These are phyloP conservation scores for Camelina neglecta DNA, from an alignment of 345 rosid genomes.

Conservation along the genomic window DNA sequence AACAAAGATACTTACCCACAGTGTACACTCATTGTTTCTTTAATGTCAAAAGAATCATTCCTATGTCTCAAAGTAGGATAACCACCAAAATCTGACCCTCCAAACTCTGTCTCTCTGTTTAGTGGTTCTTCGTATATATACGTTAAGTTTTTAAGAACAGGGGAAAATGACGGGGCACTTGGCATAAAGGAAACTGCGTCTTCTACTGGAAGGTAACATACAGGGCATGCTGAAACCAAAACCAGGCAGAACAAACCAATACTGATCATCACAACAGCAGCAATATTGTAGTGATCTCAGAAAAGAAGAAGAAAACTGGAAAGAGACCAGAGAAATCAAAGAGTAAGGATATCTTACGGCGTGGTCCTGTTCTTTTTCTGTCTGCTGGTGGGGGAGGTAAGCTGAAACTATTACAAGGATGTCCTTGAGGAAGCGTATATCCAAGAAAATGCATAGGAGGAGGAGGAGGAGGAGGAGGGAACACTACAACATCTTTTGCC, in stretches of 20 bases:
- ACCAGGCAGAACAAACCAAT: slow-evolving; percentile 35
- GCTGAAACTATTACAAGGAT: slow-evolving; percentile 85
- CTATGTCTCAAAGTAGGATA: slow-evolving; percentile 85
- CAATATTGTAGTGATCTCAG: slow-evolving; percentile 1
- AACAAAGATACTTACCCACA: slow-evolving; percentile 76
- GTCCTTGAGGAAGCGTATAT: slow-evolving; percentile 91
- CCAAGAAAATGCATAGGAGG: slow-evolving; percentile 82
- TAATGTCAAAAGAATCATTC: slow-evolving; percentile 79
- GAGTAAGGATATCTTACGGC: slow-evolving; percentile 62
- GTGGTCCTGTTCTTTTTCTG: slow-evolving; percentile 92
- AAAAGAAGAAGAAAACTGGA: not conserved
- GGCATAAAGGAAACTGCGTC: slow-evolving; percentile 95
- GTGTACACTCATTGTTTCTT: slow-evolving; percentile 82
- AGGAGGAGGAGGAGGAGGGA: slow-evolving; percentile 70
- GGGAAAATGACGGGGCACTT: slow-evolving; percentile 77
- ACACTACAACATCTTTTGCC: slow-evolving; percentile 18
- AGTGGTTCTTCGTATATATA: slow-evolving; percentile 73
- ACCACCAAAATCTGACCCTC: slow-evolving; percentile 99
- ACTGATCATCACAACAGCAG: slow-evolving; percentile 25
- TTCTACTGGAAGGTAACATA: slow-evolving; percentile 94
- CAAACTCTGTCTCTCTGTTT: slow-evolving; percentile 71
- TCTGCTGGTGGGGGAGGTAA: slow-evolving; percentile 98
- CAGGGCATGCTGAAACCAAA: slow-evolving; percentile 86
- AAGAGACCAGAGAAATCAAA: slow-evolving; percentile 2
- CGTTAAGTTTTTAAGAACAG: slow-evolving; percentile 70